Conservation (phyloP, 1,284 basidiomycete species). For the Chondrostereum purpureum region DNA sequence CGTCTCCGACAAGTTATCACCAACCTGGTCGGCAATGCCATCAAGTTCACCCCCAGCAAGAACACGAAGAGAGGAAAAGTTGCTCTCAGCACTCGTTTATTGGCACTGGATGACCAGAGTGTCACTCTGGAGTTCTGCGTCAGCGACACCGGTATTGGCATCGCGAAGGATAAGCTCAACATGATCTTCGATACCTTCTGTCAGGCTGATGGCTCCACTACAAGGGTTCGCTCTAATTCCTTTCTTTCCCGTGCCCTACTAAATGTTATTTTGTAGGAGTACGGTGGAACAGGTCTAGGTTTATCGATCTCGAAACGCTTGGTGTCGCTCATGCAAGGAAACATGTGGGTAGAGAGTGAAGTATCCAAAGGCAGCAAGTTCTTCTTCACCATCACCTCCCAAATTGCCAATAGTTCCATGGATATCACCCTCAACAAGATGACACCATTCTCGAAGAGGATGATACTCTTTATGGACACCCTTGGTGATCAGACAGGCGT, state of each 20-base stretch:
- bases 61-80: constrained; percentile 78
- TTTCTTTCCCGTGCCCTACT: constrained; percentile 11
- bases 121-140: constrained; percentile 97
- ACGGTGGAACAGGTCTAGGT: constrained; percentile 97
- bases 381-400: constrained; percentile 92
- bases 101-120: constrained; percentile 68
- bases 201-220: constrained; percentile 95
- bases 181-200: constrained; percentile 99
- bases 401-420: constrained; percentile 70
- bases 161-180: constrained; percentile 97
- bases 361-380: constrained; percentile 91
- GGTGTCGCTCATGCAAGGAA: constrained; percentile 96
- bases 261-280: constrained; percentile 60
- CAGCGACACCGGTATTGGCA: constrained; percentile 96
- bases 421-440: constrained; percentile 73
- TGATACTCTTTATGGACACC: constrained; percentile 90
- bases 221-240: constrained; percentile 49
- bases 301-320: constrained; percentile 93
- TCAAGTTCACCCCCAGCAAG: constrained; percentile 83
- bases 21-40: constrained; percentile 91
- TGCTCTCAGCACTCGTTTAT: constrained; percentile 78
- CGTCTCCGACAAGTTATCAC: constrained; percentile 92
- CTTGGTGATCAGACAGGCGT: constrained; percentile 75
- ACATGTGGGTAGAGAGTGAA: constrained; percentile 97
- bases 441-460: constrained; percentile 69